These are phyloP conservation scores for Moesziomyces sp. DNA, from an alignment of 1,284 basidiomycete species.

Conservation along the genomic window DNA sequence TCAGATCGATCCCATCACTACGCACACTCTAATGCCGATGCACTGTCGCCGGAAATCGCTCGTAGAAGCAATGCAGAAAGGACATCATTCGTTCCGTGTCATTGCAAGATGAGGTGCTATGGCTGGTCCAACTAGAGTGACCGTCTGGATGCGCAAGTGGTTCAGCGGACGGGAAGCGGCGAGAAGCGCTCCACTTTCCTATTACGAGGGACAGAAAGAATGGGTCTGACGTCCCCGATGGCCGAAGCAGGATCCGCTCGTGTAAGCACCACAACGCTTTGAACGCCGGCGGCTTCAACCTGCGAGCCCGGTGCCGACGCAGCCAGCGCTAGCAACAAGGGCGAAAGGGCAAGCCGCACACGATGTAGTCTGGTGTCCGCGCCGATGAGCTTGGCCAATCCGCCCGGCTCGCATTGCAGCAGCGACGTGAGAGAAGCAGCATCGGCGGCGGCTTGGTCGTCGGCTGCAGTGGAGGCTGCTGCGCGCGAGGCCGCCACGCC, in stretches of 20 bases:
- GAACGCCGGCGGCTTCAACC: neutral
- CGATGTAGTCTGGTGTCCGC: slow-evolving; percentile 13
- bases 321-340: slow-evolving; percentile 22
- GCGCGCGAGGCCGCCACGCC: neutral
- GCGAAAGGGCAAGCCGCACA: slow-evolving; percentile 23
- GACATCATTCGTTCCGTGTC: neutral
- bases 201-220: slow-evolving; percentile 17
- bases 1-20: neutral
- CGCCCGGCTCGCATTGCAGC: slow-evolving; percentile 12
- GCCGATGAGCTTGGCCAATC: slow-evolving; percentile 10
- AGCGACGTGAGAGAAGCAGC: slow-evolving; percentile 11
- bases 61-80: too few relatives aligned
- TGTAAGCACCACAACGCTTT: slow-evolving; percentile 3
- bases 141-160: neutral
- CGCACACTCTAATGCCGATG: neutral
- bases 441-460: slow-evolving; percentile 5
- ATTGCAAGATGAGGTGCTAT: neutral
- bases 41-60: neutral
- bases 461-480: neutral
- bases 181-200: slow-evolving; percentile 25
- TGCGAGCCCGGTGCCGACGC: slow-evolving; percentile 8
- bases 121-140: neutral
- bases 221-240: slow-evolving; percentile 11
- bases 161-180: slow-evolving; percentile 28
- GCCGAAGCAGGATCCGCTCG: slow-evolving; percentile 34